Evolutionary conservation across 192 early-diverging fungal genomes (phyloP), one percentile per base, ranked within the genome.

Genomic region (Mortierella antarctica): DNA sequence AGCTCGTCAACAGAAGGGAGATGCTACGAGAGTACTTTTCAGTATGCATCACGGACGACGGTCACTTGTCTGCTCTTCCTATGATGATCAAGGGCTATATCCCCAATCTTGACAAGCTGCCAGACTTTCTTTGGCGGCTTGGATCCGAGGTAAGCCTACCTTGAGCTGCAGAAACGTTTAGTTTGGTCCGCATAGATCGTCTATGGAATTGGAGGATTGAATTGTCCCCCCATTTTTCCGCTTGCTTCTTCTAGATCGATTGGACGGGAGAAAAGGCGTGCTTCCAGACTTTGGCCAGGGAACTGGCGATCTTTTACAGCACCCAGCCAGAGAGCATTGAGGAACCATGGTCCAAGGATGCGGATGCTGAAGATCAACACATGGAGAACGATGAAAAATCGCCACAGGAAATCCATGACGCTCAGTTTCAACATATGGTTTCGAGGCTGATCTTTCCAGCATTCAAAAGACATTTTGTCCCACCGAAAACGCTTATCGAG

Each of bases 11-110:
- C 6, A 67, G 86, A 49, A 80, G 87, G 5, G 91, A 93, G 40
- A 96, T 99, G 96, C 86, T 99, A 7, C 83, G 86, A 14, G 96
- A 98, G 65, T 98, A 98, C 76, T 99, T 96, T 78, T 89, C 91
- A 10, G 85, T 99, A 7, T 86, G 62, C 13, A 75, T 99, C 41
- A 87, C 72, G 20, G 89, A 89, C 10, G 77, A 84, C 12, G 93
- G 96, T 4, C 65, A 89, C 9, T 64, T 97, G 5, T 65, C 83
- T 18, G 83, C 91, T 0, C 69, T 99, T 40, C 97, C 97, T 0
- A 87, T 98, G 86, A 39, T 99, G 53, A 65, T 99, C 17, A 81
- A 86, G 20, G 93, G 90, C 23, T 99, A 97, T 83, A 75, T 83
- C 12, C 97, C 97, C 5, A 91, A 93, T 72, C 84, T 96, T 48